These are phyloP conservation scores for Angomonas ambiguus DNA, from an alignment of 208 protist genomes.

Conservation along the genomic window DNA sequence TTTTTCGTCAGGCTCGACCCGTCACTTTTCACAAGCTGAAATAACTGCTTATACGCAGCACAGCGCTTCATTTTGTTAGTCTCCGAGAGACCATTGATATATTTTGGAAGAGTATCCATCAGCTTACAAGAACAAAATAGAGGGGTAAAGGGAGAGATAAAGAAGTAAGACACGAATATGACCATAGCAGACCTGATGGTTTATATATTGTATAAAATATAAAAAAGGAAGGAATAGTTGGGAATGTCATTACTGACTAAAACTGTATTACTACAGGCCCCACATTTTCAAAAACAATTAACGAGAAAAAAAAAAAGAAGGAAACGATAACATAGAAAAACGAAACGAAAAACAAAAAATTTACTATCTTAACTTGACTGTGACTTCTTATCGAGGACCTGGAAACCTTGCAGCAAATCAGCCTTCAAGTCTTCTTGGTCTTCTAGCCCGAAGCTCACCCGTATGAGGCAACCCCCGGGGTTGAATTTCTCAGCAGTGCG, in stretches of 20 bases:
- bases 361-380: too few species aligned
- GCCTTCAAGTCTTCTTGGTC: conserved; percentile 25
- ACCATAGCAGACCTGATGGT: too few species aligned
- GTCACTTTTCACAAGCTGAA: conserved; percentile 24
- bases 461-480: conserved; percentile 10
- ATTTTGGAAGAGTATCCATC: conserved; percentile 71
- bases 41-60: conserved; percentile 57
- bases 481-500: conserved; percentile 9
- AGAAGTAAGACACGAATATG: neutral
- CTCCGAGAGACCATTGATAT: conserved; percentile 76
- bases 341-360: neutral
- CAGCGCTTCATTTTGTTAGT: conserved; percentile 58
- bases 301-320: neutral
- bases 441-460: conserved; percentile 17
- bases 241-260: too few species aligned
- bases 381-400: conserved; percentile 5
- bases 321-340: neutral
- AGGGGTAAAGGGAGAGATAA: neutral
- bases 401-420: conserved; percentile 18
- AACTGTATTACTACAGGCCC: too few species aligned
- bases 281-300: too few species aligned
- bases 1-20: conserved; percentile 14
- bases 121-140: conserved; percentile 3
- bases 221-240: too few species aligned
- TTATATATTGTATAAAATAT: too few species aligned